Percentiles rank a stretch among this genome's conserved stretches.
phyloP scores from a whole-genome alignment of 148 eudicot genomes.

The Fagopyrum esculentum region DNA sequence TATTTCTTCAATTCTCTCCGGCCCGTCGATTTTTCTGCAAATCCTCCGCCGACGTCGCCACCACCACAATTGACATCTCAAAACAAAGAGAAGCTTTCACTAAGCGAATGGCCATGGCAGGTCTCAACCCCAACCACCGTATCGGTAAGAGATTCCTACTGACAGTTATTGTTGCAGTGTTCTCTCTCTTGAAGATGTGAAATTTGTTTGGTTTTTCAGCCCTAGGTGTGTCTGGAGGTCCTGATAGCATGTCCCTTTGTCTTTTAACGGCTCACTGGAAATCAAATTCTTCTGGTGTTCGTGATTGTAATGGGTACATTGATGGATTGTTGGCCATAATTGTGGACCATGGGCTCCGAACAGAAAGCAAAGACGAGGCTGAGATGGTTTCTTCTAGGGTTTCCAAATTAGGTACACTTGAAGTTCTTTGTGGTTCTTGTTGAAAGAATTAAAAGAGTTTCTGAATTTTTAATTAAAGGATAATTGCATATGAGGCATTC shows the following conservation, averaged over 20 bases:
- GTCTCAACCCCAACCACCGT: constrained; percentile 58
- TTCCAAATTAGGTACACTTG: constrained; percentile 54
- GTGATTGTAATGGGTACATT: constrained; percentile 35
- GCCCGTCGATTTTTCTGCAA: constrained; percentile 25
- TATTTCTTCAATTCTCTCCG: not conserved
- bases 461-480: not conserved
- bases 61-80: constrained; percentile 24
- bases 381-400: constrained; percentile 51
- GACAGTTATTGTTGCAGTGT: not conserved
- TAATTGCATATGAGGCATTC: not conserved
- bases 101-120: constrained; percentile 55
- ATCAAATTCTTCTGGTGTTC: constrained; percentile 18
- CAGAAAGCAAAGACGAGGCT: constrained; percentile 81
- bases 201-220: constrained; percentile 39
- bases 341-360: constrained; percentile 85
- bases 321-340: constrained; percentile 78
- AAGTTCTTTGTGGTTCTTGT: constrained; percentile 1
- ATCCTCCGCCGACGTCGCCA: constrained; percentile 13
- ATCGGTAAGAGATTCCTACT: constrained; percentile 29
- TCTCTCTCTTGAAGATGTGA: not conserved
- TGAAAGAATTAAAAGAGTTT: not conserved
- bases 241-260: constrained; percentile 93
- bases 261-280: constrained; percentile 74
- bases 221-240: constrained; percentile 94
- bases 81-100: constrained; percentile 38